These are phyloP conservation scores for Cucurbita ficifolia DNA, from an alignment of 306 rosid genomes.

Conservation along the genomic window DNA sequence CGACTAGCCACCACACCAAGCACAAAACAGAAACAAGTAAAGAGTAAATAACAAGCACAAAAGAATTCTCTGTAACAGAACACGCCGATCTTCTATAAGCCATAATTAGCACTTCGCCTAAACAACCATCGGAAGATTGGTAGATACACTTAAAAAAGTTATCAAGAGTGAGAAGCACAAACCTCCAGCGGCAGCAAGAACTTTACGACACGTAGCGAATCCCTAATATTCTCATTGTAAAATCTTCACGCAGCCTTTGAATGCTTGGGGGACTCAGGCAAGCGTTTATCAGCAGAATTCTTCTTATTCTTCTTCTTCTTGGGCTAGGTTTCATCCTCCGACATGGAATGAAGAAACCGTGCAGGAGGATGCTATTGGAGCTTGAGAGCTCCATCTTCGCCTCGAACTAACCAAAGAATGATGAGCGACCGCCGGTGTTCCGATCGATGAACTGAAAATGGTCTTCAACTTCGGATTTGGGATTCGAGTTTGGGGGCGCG, in stretches of 20 bases:
- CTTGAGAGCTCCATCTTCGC: constrained; percentile 63
- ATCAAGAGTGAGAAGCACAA: background rate
- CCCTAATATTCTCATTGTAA: constrained; percentile 57
- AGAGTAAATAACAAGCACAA: background rate
- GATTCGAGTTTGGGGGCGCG: constrained; percentile 47
- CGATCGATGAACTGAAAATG: constrained; percentile 5
- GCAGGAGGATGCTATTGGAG: constrained; percentile 57
- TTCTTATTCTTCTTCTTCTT: constrained; percentile 16
- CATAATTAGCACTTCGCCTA: background rate
- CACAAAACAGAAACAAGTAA: background rate
- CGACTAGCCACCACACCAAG: background rate
- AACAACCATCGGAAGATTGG: too few relatives aligned
- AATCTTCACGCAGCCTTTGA: constrained; percentile 83
- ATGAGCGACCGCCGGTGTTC: constrained; percentile 27
- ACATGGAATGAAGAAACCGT: constrained; percentile 30
- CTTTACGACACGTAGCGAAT: constrained; percentile 65
- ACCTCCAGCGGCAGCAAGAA: constrained; percentile 96
- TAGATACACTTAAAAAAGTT: too few relatives aligned
- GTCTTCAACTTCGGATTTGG: background rate
- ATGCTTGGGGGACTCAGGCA: constrained; percentile 41
- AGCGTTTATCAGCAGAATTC: constrained; percentile 9
- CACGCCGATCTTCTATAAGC: background rate
- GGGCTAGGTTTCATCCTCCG: constrained; percentile 30
- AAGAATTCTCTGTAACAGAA: background rate
- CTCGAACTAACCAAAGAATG: constrained; percentile 84